Conservation (phyloP, 345 rosid genomes). For the Abelmoschus esculentus region DNA sequence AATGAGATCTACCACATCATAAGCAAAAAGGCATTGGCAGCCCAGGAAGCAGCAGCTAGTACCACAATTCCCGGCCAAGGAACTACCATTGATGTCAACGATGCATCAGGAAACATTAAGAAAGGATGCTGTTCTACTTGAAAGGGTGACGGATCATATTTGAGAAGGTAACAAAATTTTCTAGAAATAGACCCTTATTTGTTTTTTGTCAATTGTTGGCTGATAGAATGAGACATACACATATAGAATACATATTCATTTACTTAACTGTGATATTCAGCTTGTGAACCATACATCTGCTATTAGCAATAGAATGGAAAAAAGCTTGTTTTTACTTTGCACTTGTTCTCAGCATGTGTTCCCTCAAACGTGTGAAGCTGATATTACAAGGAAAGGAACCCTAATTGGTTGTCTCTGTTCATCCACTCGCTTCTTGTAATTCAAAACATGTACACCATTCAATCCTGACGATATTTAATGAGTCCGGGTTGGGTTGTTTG, state of each 20-base stretch:
- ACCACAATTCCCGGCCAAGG: background rate
- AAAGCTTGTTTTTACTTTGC: conserved; percentile 5
- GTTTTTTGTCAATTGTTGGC: background rate
- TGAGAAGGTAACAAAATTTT: background rate
- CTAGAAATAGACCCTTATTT: background rate
- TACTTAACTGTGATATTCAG: background rate
- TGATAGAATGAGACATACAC: background rate
- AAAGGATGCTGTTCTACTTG: background rate
- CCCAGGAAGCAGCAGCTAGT: background rate
- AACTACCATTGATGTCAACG: background rate
- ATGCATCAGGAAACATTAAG: background rate
- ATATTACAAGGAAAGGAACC: background rate
- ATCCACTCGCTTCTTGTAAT: background rate
- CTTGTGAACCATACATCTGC: conserved; percentile 14
- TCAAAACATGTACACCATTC: background rate
- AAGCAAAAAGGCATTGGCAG: background rate
- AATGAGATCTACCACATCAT: background rate
- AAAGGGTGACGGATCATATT: background rate
- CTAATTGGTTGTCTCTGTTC: background rate
- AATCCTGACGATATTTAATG: background rate
- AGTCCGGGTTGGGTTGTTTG: background rate
- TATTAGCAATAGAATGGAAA: conserved; percentile 4
- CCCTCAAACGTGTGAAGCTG: background rate
- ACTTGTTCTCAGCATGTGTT: background rate
- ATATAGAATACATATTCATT: background rate